Conservation (phyloP, 345 rosid species). For the Carallia brachiata region DNA sequence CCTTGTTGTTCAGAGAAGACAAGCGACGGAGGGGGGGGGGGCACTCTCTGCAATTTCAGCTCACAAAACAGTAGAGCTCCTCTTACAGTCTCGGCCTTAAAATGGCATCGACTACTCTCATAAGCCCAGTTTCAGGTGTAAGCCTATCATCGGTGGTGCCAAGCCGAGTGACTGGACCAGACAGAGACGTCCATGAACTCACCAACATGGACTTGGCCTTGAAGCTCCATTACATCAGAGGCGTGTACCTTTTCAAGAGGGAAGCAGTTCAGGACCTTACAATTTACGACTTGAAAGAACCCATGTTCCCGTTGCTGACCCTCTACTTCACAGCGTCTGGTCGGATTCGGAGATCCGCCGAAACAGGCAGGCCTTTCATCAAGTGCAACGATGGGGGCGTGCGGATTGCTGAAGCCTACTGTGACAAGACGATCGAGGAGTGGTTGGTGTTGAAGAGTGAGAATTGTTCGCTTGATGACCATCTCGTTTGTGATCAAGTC, state of each 20-base stretch:
- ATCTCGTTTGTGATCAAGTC: conserved; percentile 36
- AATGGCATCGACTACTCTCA: conserved; percentile 7
- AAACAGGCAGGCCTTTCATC: conserved; percentile 52
- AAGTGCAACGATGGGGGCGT: conserved; percentile 83
- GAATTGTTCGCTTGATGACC: conserved; percentile 26
- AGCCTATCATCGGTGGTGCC: conserved; percentile 68
- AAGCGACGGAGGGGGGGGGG: too few relatives aligned
- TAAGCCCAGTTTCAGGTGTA: conserved; percentile 29
- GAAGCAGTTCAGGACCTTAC: conserved; percentile 40
- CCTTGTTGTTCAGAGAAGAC: too few relatives aligned
- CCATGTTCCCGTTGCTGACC: conserved; percentile 43
- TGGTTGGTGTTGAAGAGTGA: conserved; percentile 32
- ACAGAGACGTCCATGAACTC: conserved; percentile 35
- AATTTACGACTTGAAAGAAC: conserved; percentile 37
- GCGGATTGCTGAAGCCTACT: conserved; percentile 52
- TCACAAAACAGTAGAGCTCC: too few relatives aligned
- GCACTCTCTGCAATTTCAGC: too few relatives aligned
- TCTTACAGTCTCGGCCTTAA: background rate
- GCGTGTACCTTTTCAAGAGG: conserved; percentile 52
- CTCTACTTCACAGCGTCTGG: conserved; percentile 40
- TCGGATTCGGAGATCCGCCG: conserved; percentile 47
- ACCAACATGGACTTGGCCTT: conserved; percentile 60
- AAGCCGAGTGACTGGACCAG: conserved; percentile 37
- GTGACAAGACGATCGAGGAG: conserved; percentile 49
- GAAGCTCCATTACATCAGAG: conserved; percentile 73